Percentiles rank a stretch among this genome's conserved stretches.
Conservation (phyloP, 768 basidiomycete species). For the Leucocoprinus leucothites region DNA sequence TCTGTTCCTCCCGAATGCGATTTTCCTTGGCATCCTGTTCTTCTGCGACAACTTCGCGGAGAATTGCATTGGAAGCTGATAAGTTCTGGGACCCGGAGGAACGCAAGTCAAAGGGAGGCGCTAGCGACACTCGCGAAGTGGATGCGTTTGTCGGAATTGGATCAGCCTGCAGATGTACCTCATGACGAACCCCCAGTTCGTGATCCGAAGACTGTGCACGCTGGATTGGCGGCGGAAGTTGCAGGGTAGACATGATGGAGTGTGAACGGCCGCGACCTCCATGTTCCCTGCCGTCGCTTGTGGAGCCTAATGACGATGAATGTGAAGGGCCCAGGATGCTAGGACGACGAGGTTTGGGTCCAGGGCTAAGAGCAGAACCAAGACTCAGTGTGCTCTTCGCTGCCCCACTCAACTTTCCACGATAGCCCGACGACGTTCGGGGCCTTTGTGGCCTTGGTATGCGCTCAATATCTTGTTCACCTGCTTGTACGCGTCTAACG, state of each 20-base stretch:
- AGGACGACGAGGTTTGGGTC: conserved; percentile 21
- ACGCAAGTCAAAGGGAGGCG: conserved; percentile 16
- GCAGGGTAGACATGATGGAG: conserved; percentile 34
- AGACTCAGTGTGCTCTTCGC: conserved; percentile 23
- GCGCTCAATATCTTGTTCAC: conserved; percentile 45
- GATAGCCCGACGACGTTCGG: conserved; percentile 38
- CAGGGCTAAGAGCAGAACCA: conserved; percentile 20
- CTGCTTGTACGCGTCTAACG: conserved; percentile 44
- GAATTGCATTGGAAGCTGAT: conserved; percentile 61
- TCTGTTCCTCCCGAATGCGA: conserved; percentile 52
- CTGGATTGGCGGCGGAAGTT: conserved; percentile 24
- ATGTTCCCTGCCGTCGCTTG: conserved; percentile 24
- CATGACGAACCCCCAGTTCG: conserved; percentile 36
- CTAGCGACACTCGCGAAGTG: conserved; percentile 33
- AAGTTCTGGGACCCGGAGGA: conserved; percentile 36
- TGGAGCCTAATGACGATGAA: conserved; percentile 25
- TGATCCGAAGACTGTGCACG: conserved; percentile 30
- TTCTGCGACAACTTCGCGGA: conserved; percentile 67
- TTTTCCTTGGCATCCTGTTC: conserved; percentile 56
- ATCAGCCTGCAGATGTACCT: conserved; percentile 43
- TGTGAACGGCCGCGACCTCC: conserved; percentile 27
- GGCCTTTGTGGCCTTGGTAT: conserved; percentile 30
- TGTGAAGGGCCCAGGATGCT: conserved; percentile 22
- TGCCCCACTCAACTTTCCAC: conserved; percentile 35
- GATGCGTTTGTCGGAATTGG: conserved; percentile 33